Evolutionary conservation across 2,329 filamentous ascomycete species (phyloP).

Genomic region (Trichophyton mentagrophytes): DNA sequence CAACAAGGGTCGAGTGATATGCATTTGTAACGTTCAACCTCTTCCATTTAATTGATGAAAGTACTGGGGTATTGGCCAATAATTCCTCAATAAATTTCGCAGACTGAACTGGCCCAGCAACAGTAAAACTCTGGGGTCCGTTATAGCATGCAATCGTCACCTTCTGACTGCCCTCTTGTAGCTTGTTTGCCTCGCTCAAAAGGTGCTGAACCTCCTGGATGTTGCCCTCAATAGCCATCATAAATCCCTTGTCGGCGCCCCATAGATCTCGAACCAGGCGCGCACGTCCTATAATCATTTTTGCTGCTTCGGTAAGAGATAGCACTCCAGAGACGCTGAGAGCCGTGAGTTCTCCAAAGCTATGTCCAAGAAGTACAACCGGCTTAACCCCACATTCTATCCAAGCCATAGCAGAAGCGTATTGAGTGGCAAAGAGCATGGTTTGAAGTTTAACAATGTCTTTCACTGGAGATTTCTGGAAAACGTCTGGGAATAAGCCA

Average conservation of each 20-base stretch:
- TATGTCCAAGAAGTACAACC: conserved; percentile 26
- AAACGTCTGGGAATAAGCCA: conserved; percentile 14
- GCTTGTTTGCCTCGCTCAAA: conserved; percentile 17
- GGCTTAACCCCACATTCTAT: conserved; percentile 26
- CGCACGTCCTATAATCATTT: conserved; percentile 22
- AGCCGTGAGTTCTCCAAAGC: conserved; percentile 28
- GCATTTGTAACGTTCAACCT: conserved; percentile 31
- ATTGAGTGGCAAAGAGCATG: conserved; percentile 27
- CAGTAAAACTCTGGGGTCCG: conserved; percentile 4
- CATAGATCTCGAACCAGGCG: conserved; percentile 21
- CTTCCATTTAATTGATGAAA: conserved; percentile 8
- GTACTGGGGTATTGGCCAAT: conserved; percentile 15
- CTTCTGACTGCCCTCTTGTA: conserved; percentile 15
- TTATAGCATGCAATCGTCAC: conserved; percentile 19
- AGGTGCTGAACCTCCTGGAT: conserved; percentile 15
- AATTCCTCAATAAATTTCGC: conserved; percentile 10
- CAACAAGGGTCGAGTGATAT: conserved; percentile 29
- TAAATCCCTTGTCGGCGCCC: conserved; percentile 22
- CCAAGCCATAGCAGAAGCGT: conserved; percentile 27
- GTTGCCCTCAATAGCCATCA: conserved; percentile 20
- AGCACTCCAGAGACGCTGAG: conserved; percentile 23
- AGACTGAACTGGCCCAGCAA: conserved; percentile 5
- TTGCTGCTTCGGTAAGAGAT: conserved; percentile 20
- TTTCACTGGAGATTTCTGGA: conserved; percentile 19
- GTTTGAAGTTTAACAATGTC: conserved; percentile 24